These are phyloP conservation scores for Boletellus ananiceps DNA, from an alignment of 768 basidiomycete genomes.

Conservation along the genomic window DNA sequence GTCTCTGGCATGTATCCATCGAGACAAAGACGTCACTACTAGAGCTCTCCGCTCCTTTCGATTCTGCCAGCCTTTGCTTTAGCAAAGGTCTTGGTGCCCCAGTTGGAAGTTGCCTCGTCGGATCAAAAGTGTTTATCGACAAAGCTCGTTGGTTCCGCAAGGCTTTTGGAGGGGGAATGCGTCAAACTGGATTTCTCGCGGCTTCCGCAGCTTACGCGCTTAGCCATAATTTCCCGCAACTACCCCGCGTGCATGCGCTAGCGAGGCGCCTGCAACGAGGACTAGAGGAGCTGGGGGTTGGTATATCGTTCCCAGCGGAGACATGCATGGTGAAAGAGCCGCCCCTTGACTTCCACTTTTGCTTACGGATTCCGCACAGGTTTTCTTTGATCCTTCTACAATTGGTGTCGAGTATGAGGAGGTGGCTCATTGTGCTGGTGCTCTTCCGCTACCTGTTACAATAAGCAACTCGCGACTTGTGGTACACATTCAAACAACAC, in stretches of 20 bases:
- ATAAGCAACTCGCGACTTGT: constrained; percentile 77
- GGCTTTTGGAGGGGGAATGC: constrained; percentile 91
- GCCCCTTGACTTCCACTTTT: neutral
- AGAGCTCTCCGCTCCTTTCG: constrained; percentile 84
- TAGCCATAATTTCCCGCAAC: constrained; percentile 73
- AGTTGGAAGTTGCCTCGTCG: constrained; percentile 80
- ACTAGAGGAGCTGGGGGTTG: constrained; percentile 67
- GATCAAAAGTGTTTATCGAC: constrained; percentile 68
- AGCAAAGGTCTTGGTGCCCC: constrained; percentile 96
- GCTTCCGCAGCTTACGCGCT: constrained; percentile 84
- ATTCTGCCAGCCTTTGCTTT: constrained; percentile 88
- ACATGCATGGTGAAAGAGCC: constrained; percentile 79
- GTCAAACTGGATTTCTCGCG: constrained; percentile 85
- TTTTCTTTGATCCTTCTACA: constrained; percentile 76
- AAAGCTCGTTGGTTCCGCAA: constrained; percentile 88
- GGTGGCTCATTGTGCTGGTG: constrained; percentile 56
- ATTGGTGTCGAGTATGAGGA: constrained; percentile 67
- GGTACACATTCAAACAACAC: constrained; percentile 81
- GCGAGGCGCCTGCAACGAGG: constrained; percentile 65
- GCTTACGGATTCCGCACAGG: constrained; percentile 36
- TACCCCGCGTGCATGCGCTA: constrained; percentile 73
- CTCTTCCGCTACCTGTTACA: constrained; percentile 64
- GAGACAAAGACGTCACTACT: constrained; percentile 63
- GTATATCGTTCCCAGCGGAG: constrained; percentile 69
- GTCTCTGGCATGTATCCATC: constrained; percentile 93